Conservation (phyloP, 139 green algal species). For the Helicosporidium sp. region DNA sequence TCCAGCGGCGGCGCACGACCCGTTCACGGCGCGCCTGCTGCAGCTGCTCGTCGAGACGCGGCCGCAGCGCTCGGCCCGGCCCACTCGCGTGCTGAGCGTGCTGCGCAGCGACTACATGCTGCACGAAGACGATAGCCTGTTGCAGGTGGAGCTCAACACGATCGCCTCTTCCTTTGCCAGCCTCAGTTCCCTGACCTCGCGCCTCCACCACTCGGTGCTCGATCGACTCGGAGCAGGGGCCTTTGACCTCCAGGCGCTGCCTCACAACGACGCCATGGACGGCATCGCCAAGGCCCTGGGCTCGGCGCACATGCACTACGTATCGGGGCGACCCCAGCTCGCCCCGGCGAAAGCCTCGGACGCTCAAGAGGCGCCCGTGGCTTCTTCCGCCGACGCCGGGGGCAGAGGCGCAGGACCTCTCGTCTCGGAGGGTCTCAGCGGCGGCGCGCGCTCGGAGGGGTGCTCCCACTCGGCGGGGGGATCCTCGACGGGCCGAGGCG, state of each 20-base stretch:
- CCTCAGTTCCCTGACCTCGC: slow-evolving; percentile 42
- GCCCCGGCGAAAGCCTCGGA: too few relatives aligned
- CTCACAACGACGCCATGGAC: slow-evolving; percentile 42
- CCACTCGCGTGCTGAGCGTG: slow-evolving; percentile 51
- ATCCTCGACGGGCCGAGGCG: too few relatives aligned
- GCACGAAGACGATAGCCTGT: slow-evolving; percentile 55
- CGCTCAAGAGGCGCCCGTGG: too few relatives aligned
- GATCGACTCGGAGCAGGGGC: slow-evolving; percentile 2
- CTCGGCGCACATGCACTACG: too few relatives aligned
- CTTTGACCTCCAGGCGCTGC: slow-evolving; percentile 29
- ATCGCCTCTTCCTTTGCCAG: slow-evolving; percentile 85
- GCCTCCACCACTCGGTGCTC: slow-evolving; percentile 46
- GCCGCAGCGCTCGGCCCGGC: neutral
- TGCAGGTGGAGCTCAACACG: slow-evolving; percentile 95
- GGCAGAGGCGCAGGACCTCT: too few relatives aligned
- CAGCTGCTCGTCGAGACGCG: slow-evolving; percentile 14
- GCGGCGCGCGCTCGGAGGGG: too few relatives aligned
- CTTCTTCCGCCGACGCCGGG: too few relatives aligned
- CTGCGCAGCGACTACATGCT: slow-evolving; percentile 96
- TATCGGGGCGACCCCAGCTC: too few relatives aligned
- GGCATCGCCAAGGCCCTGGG: slow-evolving; percentile 34
- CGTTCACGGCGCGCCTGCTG: slow-evolving; percentile 63
- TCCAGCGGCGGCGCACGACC: slow-evolving; percentile 41
- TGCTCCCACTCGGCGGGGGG: too few relatives aligned
- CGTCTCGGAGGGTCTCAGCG: too few relatives aligned